Evolutionary conservation across 1,139 yeast species (phyloP).

Genomic region (Candida glucosophila): DNA sequence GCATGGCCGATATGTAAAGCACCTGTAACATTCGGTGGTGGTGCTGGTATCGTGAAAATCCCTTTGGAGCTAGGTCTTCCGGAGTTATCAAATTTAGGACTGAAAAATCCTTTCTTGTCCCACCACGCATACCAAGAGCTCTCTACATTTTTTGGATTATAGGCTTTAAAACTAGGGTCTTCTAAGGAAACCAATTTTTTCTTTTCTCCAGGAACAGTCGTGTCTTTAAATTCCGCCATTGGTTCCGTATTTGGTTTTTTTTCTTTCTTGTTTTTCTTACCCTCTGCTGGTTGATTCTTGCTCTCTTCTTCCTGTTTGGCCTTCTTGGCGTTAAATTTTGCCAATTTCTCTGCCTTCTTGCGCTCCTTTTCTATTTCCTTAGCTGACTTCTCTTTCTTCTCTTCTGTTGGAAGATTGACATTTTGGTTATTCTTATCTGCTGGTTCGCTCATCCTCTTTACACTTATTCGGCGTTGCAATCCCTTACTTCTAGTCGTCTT

Average conservation of each 20-base stretch:
- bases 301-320: conserved; percentile 58
- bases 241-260: conserved; percentile 64
- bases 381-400: conserved; percentile 47
- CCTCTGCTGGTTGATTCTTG: conserved; percentile 26
- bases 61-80: conserved; percentile 81
- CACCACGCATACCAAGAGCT: conserved; percentile 99
- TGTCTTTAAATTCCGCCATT: conserved; percentile 74
- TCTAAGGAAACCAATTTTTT: conserved; percentile 77
- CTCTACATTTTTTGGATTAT: conserved; percentile 87
- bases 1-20: conserved; percentile 99
- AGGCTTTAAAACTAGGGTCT: conserved; percentile 89
- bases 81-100: conserved; percentile 64
- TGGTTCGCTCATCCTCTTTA: too few relatives aligned
- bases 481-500: too few relatives aligned
- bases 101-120: conserved; percentile 79
- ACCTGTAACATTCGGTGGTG: conserved; percentile 99
- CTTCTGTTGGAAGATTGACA: too few relatives aligned
- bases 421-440: too few relatives aligned
- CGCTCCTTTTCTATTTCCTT: conserved; percentile 86
- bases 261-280: conserved; percentile 64
- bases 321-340: conserved; percentile 90
- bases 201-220: conserved; percentile 84
- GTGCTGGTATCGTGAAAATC: conserved; percentile 84
- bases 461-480: too few relatives aligned
- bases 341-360: conserved; percentile 93